Conservation (phyloP, 164 flowering plant species). For the Umbilicus rupestris region DNA sequence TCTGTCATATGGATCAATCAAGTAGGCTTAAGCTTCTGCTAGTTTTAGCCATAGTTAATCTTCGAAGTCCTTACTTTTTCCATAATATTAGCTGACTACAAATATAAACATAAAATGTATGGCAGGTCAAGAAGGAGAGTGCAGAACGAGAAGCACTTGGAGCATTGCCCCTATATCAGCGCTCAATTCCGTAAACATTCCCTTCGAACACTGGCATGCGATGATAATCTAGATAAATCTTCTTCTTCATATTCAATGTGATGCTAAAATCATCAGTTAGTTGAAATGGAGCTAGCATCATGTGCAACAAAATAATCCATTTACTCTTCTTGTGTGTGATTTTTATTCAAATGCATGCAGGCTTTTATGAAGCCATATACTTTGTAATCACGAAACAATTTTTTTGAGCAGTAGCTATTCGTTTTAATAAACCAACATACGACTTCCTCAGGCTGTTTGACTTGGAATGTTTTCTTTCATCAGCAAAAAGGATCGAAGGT, state of each 20-base stretch:
- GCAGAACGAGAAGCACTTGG: constrained; percentile 88
- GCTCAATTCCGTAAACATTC: constrained; percentile 6
- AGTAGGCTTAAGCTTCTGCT: neutral
- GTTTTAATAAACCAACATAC: too few species aligned
- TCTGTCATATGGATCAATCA: neutral
- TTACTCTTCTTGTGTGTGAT: neutral
- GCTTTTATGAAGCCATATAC: neutral
- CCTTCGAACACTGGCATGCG: neutral
- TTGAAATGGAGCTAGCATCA: too few species aligned
- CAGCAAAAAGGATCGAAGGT: too few species aligned
- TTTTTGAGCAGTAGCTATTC: too few species aligned
- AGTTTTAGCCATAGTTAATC: neutral
- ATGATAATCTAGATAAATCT: too few species aligned
- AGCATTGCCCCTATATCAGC: constrained; percentile 40
- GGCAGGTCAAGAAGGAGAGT: constrained; percentile 73
- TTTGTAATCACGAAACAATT: neutral
- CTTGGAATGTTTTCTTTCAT: too few species aligned
- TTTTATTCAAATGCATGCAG: neutral
- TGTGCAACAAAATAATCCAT: neutral
- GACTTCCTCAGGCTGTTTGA: too few species aligned
- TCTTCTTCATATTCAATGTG: too few species aligned
- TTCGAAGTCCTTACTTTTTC: too few species aligned
- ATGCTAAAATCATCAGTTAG: too few species aligned
- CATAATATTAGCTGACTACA: too few species aligned
- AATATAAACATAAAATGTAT: neutral